Conservation (phyloP, 495 filamentous ascomycete genomes). For the Neurospora discreta region DNA sequence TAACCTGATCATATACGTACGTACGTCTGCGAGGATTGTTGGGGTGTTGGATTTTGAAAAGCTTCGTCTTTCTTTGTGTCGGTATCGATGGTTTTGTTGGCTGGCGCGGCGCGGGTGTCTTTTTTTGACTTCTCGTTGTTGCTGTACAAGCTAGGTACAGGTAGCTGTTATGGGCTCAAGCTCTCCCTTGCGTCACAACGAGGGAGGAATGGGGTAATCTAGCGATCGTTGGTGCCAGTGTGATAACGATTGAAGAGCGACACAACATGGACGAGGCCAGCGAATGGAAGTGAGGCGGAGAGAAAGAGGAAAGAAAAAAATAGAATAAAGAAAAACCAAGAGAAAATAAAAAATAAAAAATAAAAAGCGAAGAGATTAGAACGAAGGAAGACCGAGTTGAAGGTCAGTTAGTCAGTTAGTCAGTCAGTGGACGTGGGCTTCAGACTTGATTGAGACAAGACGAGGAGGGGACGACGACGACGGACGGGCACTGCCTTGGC, state of each 20-base stretch:
- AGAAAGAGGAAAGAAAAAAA: neutral
- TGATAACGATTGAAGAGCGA: neutral
- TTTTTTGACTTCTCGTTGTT: neutral
- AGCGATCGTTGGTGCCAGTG: neutral
- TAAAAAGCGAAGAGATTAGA: neutral
- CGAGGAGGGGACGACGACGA: too few species aligned
- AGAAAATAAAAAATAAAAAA: neutral
- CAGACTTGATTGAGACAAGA: neutral
- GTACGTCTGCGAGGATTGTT: neutral
- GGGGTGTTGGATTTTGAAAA: conserved; percentile 18
- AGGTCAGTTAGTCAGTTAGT: neutral
- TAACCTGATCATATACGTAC: neutral
- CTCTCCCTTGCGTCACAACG: neutral
- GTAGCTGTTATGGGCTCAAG: neutral
- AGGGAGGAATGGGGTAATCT: neutral
- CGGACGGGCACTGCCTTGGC: neutral
- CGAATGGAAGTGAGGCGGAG: neutral
- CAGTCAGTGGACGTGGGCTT: neutral
- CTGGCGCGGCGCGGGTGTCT: neutral
- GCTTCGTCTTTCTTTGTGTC: neutral
- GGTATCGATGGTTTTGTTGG: neutral
- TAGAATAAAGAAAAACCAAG: too few species aligned
- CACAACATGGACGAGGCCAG: neutral
- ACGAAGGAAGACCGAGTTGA: neutral
- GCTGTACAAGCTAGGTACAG: neutral